Conservation (phyloP, 176 grass and related monocot species). For the Triticum turgidum region DNA sequence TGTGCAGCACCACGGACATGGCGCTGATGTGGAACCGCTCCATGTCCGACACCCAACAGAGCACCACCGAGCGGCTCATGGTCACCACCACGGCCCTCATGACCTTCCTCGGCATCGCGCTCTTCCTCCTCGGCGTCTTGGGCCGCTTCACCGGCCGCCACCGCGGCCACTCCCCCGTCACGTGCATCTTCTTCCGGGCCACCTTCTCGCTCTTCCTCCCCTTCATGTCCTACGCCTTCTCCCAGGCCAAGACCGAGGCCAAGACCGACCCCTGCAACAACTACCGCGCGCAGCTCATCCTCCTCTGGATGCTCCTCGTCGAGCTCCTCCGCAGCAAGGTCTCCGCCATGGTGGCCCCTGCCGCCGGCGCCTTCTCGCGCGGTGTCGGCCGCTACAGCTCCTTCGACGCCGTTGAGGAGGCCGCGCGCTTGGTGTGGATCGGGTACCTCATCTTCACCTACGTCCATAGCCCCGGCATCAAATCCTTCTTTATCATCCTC, state of each 20-base stretch:
- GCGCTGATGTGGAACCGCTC: no score
- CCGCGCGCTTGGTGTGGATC: conserved; percentile 19
- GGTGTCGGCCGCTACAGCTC: not conserved
- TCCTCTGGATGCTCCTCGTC: no score
- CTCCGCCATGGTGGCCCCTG: no score
- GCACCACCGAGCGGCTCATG: no score
- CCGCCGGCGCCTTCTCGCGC: not conserved
- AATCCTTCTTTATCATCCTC: no score
- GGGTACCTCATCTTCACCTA: conserved; percentile 31
- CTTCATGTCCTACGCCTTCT: no score
- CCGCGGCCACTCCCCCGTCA: not conserved
- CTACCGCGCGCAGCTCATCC: not conserved
- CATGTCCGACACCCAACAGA: no score
- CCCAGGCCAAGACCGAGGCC: no score
- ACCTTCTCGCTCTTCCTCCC: no score
- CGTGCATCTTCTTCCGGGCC: conserved; percentile 22
- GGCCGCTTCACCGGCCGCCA: not conserved
- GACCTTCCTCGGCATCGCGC: not conserved
- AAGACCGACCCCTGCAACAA: no score
- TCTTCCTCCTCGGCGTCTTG: not conserved
- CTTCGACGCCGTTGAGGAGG: conserved; percentile 25
- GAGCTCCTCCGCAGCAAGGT: no score
- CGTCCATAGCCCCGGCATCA: not conserved
- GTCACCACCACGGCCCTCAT: conserved; percentile 9
- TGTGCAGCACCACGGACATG: no score